Base-by-base conservation (phyloP, 345 rosid genomes). In the Melaleuca quinquenervia region DNA sequence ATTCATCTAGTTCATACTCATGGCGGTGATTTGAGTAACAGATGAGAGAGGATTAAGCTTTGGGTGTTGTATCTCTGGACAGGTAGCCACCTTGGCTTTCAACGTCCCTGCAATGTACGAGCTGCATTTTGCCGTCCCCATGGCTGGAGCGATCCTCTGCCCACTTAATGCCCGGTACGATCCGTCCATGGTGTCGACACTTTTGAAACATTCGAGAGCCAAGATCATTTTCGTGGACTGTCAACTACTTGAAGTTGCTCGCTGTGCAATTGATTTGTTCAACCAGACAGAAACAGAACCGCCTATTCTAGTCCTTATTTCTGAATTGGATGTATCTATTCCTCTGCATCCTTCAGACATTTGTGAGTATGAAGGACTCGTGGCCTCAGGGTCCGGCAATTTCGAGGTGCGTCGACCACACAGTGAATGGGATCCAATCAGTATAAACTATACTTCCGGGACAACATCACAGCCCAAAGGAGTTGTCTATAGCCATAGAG, bases 381-480 rank as follows among this genome's bases (percentile, higher is more conserved):
- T 95, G 84, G 74, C 84, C 74, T 90, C 89, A 5, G 98, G 98
- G 50, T 1, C 82, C 7, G 60, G 2, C 6, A 89, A 85, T n/a
- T 96, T 94, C 75, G 90, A 92, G 80, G 78, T 86, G 8, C 88
- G 88, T 54, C 87, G 91, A 83, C 97, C 96, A 14, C 74, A 56
- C 54, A 87, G 88, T 20, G 98, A 95, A 86, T 96, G 94, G 95
- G 99, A 97, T 87, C 98, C 98, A 0, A 96, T 96, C 10, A 91
- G 94, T 83, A 44, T 97, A 74, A 97, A 96, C 86, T 96, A 94
- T 82, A 97, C 98, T 24, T 96, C 99, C 7, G 98, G 98, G 36
- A 96, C 98, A 16, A 97, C 98, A 1, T 96, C 98, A 3, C 87
- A 89, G 62, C 99, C 98, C 15, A 97, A 93, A 87, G 98, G 99